These are phyloP conservation scores for Arthrobotrys sphaeroides DNA, from an alignment of 2,329 filamentous ascomycete genomes.

Conservation along the genomic window DNA sequence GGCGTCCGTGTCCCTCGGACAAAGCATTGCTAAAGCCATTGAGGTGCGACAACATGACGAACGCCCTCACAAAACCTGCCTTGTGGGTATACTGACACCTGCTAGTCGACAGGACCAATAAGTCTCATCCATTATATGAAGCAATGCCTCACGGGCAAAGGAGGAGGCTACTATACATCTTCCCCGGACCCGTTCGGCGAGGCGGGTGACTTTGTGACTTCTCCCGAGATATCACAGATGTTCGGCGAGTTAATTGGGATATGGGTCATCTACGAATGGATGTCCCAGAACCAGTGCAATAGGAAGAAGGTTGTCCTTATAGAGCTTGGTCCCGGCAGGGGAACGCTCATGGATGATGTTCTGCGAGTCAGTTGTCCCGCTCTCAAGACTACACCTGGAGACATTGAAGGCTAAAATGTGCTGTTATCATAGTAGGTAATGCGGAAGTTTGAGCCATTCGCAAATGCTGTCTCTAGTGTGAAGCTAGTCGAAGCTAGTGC, in stretches of 20 bases:
- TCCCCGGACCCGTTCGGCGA: constrained; percentile 87
- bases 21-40: constrained; percentile 50
- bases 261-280: constrained; percentile 97
- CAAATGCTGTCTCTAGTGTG: constrained; percentile 80
- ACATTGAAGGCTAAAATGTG: constrained; percentile 3
- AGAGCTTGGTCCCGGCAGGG: constrained; percentile 91
- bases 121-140: constrained; percentile 96
- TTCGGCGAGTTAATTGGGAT: constrained; percentile 94
- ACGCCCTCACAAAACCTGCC: not conserved
- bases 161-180: constrained; percentile 91
- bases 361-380: constrained; percentile 75
- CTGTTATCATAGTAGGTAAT: constrained; percentile 71
- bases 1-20: constrained; percentile 19
- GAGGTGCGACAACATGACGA: constrained; percentile 24
- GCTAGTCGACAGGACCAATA: constrained; percentile 83
- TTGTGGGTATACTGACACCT: constrained; percentile 59
- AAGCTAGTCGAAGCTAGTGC: constrained; percentile 95
- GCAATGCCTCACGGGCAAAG: constrained; percentile 91
- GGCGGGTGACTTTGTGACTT: constrained; percentile 95
- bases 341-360: constrained; percentile 97
- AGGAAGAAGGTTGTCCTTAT: constrained; percentile 78
- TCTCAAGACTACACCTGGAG: constrained; percentile 1
- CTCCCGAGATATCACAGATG: constrained; percentile 94
- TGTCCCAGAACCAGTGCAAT: constrained; percentile 71
- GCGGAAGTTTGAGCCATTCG: constrained; percentile 80